A percentile compares a stretch with the other conserved stretches of the same genome.
Conservation (phyloP, 2,329 filamentous ascomycete genomes). For the Paraphoma sp. region DNA sequence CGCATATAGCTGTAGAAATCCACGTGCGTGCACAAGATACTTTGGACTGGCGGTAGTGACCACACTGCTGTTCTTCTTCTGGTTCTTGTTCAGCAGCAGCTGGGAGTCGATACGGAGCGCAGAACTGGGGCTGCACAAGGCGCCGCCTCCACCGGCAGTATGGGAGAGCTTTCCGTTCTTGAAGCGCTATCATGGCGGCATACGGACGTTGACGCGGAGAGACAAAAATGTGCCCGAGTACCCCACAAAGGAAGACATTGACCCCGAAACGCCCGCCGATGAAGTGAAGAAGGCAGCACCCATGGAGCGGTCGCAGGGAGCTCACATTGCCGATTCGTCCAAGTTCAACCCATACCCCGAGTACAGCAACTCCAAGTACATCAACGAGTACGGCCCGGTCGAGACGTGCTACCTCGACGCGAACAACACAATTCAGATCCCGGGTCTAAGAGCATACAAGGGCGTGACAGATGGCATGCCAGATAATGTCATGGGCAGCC, state of each 20-base stretch:
- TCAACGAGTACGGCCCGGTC: slow-evolving; percentile 63
- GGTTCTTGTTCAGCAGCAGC: slow-evolving; percentile 76
- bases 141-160: slow-evolving; percentile 68
- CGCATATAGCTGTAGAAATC: slow-evolving; percentile 66
- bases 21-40: slow-evolving; percentile 76
- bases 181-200: slow-evolving; percentile 86
- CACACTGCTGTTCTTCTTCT: slow-evolving; percentile 76
- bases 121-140: slow-evolving; percentile 64
- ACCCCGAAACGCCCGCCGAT: slow-evolving; percentile 42
- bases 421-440: slow-evolving; percentile 69
- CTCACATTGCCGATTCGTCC: slow-evolving; percentile 38
- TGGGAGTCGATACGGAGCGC: slow-evolving; percentile 71
- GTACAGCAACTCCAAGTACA: slow-evolving; percentile 65
- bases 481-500: slow-evolving; percentile 83
- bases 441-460: slow-evolving; percentile 73
- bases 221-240: slow-evolving; percentile 80
- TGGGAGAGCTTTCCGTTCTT: slow-evolving; percentile 91
- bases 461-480: slow-evolving; percentile 87
- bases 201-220: slow-evolving; percentile 72
- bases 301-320: slow-evolving; percentile 38
- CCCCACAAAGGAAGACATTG: slow-evolving; percentile 66
- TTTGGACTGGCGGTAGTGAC: slow-evolving; percentile 75
- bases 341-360: slow-evolving; percentile 73
- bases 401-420: slow-evolving; percentile 81
- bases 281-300: slow-evolving; percentile 35